Conservation (phyloP, 2,329 filamentous ascomycete genomes). For the Diaporthe citri region DNA sequence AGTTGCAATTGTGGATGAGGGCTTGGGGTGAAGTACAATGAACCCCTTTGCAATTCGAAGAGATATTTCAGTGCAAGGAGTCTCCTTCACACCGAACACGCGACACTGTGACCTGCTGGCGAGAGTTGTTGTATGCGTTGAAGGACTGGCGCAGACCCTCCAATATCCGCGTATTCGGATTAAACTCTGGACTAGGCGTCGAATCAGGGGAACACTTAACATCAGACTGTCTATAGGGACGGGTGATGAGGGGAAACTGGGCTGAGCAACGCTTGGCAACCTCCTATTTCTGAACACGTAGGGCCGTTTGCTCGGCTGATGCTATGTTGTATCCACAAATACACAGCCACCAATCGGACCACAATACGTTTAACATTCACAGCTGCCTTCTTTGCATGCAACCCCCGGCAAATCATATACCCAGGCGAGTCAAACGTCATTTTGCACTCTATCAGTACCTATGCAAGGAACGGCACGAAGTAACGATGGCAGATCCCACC, state of each 20-base stretch:
- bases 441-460: neutral
- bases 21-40: neutral
- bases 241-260: neutral
- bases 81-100: neutral
- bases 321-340: conserved; percentile 6
- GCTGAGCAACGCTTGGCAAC: neutral
- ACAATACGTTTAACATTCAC: neutral
- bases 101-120: too few species aligned
- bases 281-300: neutral
- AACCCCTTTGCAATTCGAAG: neutral
- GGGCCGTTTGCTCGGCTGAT: neutral
- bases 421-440: neutral
- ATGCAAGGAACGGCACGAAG: conserved; percentile 13
- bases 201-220: conserved; percentile 2
- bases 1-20: neutral
- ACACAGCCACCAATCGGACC: neutral
- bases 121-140: too few species aligned
- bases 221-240: neutral
- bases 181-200: neutral
- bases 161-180: neutral
- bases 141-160: too few species aligned
- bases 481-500: neutral
- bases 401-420: neutral
- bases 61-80: neutral
- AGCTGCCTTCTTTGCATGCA: neutral